A percentile compares a stretch with the other conserved stretches of the same genome.
phyloP scores from a whole-genome alignment of 306 rosid genomes.

The Vicia faba region DNA sequence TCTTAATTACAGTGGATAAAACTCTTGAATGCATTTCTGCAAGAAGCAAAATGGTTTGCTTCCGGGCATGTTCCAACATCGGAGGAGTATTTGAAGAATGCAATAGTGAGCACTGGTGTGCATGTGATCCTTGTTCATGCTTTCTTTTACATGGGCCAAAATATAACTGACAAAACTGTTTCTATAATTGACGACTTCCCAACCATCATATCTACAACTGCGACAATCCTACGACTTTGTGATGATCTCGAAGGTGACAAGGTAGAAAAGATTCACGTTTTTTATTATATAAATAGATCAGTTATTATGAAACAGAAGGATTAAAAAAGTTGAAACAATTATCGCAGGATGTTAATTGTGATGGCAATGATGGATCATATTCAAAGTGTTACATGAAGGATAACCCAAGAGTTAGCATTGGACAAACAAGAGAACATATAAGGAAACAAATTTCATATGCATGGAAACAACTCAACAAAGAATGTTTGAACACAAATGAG shows the following conservation, averaged over 20 bases:
- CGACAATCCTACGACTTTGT: constrained; percentile 45
- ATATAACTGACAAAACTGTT: constrained; percentile 32
- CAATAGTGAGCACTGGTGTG: constrained; percentile 52
- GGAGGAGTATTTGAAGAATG: constrained; percentile 56
- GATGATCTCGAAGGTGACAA: constrained; percentile 49
- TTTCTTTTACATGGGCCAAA: constrained; percentile 51
- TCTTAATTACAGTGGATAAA: constrained; percentile 51
- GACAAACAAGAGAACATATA: too few species aligned
- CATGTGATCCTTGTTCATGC: constrained; percentile 48
- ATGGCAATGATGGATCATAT: constrained; percentile 62
- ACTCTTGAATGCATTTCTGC: constrained; percentile 51
- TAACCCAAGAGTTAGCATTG: too few species aligned
- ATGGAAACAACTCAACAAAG: too few species aligned
- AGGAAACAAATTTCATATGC: too few species aligned
- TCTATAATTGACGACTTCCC: constrained; percentile 42
- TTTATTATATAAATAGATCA: too few species aligned
- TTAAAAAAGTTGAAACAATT: neutral
- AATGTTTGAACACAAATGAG: too few species aligned
- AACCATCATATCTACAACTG: constrained; percentile 9
- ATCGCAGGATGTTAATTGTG: constrained; percentile 36
- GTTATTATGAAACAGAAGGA: too few species aligned
- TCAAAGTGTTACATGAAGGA: too few species aligned
- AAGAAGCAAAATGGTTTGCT: constrained; percentile 61
- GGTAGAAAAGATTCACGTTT: neutral
- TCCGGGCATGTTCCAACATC: constrained; percentile 45